These are phyloP conservation scores for Tubosaeta sp. DNA, from an alignment of 768 basidiomycete species.

Conservation along the genomic window DNA sequence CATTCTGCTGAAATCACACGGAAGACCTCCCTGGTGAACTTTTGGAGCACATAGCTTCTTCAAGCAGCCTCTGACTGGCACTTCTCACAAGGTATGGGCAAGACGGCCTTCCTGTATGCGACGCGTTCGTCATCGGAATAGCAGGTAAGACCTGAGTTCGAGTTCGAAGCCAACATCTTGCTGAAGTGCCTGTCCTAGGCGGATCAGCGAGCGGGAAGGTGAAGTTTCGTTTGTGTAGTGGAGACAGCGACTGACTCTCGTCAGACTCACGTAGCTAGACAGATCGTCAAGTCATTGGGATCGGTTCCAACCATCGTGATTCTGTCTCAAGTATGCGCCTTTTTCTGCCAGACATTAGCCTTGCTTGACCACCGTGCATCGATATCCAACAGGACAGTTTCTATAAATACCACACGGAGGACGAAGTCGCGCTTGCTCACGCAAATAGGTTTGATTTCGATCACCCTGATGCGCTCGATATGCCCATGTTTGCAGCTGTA, in stretches of 20 bases:
- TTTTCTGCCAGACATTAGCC: not conserved
- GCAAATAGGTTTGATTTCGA: slow-evolving; percentile 82
- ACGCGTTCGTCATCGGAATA: slow-evolving; percentile 82
- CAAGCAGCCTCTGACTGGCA: slow-evolving; percentile 10
- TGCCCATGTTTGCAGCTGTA: slow-evolving; percentile 78
- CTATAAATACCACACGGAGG: slow-evolving; percentile 75
- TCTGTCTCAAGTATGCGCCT: slow-evolving; percentile 65
- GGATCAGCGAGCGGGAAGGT: slow-evolving; percentile 90
- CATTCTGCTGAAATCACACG: slow-evolving; percentile 76
- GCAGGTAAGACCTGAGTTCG: slow-evolving; percentile 48
- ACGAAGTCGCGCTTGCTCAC: slow-evolving; percentile 82
- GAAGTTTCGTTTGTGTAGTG: slow-evolving; percentile 10
- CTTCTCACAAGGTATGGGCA: slow-evolving; percentile 61
- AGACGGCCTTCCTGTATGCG: slow-evolving; percentile 62
- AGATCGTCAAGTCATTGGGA: slow-evolving; percentile 77
- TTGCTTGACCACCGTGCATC: not conserved
- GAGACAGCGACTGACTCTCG: slow-evolving; percentile 1
- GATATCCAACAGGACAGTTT: slow-evolving; percentile 72
- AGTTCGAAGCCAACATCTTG: not conserved
- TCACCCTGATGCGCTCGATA: slow-evolving; percentile 90
- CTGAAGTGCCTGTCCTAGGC: slow-evolving; percentile 38
- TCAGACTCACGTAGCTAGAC: slow-evolving; percentile 81
- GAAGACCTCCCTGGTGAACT: slow-evolving; percentile 75
- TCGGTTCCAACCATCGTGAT: slow-evolving; percentile 87
- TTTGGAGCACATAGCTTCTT: slow-evolving; percentile 6